Conservation (phyloP, 768 basidiomycete genomes). For the Kwoniella sp. region DNA sequence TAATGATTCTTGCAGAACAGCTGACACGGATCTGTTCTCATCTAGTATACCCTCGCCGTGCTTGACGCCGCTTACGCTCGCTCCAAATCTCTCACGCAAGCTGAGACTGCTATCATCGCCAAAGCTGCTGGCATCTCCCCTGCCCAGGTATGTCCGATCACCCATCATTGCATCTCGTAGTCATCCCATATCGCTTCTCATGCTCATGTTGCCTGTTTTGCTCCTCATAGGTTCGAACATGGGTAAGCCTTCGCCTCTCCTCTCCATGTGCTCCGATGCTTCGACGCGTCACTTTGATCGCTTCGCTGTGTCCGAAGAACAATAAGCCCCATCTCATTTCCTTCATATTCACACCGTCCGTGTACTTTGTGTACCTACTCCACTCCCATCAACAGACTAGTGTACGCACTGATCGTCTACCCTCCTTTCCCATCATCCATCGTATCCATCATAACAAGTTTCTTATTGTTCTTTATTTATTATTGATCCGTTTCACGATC, state of each 20-base stretch:
- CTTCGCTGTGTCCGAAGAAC: constrained; percentile 10
- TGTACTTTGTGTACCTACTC: not conserved
- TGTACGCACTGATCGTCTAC: not conserved
- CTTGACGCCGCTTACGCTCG: constrained; percentile 35
- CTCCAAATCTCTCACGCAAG: constrained; percentile 22
- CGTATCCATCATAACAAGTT: not conserved
- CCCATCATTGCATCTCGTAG: constrained; percentile 2
- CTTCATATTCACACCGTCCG: not conserved
- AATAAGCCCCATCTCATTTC: constrained; percentile 7
- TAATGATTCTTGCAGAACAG: too few species aligned
- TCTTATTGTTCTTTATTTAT: constrained; percentile 11
- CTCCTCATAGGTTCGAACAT: constrained; percentile 39
- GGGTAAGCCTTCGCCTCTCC: constrained; percentile 34
- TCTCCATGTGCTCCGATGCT: not conserved
- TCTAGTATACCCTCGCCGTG: constrained; percentile 9
- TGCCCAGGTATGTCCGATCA: constrained; percentile 35
- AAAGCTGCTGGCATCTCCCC: constrained; percentile 34
- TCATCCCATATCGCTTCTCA: not conserved
- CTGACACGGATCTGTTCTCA: not conserved
- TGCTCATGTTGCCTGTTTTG: not conserved
- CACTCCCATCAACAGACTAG: not conserved
- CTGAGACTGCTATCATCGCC: constrained; percentile 34
- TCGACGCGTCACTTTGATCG: not conserved
- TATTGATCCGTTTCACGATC: constrained; percentile 17
- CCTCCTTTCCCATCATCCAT: constrained; percentile 5